Percentiles rank a stretch among this genome's conserved stretches.
These are phyloP conservation scores for Lepiota brunneoincarnata DNA, from an alignment of 768 basidiomycete species.

Conservation along the genomic window DNA sequence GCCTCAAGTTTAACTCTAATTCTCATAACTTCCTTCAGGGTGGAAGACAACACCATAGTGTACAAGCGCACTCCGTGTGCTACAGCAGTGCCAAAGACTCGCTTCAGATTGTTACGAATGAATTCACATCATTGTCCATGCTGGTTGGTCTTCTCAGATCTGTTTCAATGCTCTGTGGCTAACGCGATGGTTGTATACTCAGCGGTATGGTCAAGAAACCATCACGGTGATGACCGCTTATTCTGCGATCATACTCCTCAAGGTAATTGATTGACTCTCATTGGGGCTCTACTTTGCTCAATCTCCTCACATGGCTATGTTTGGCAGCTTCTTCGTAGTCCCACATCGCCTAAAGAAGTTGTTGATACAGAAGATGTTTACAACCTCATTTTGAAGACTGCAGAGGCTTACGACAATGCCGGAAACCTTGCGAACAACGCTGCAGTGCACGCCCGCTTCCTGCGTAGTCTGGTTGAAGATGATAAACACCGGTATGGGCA, in stretches of 20 bases:
- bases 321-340: constrained; percentile 64
- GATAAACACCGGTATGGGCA: constrained; percentile 58
- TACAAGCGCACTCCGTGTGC: constrained; percentile 69
- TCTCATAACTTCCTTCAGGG: constrained; percentile 33
- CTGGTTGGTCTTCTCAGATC: constrained; percentile 44
- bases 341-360: constrained; percentile 54
- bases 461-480: constrained; percentile 63
- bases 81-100: constrained; percentile 72
- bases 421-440: constrained; percentile 62
- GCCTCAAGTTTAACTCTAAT: not conserved
- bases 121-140: constrained; percentile 72
- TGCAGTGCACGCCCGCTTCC: constrained; percentile 78
- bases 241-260: constrained; percentile 76
- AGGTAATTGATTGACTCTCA: constrained; percentile 37
- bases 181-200: constrained; percentile 13
- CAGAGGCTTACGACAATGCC: constrained; percentile 76
- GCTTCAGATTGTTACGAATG: constrained; percentile 67
- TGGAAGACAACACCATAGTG: constrained; percentile 56
- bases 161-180: constrained; percentile 7
- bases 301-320: constrained; percentile 6
- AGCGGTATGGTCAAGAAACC: constrained; percentile 86
- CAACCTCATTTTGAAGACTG: constrained; percentile 60
- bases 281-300: not conserved
- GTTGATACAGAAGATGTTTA: constrained; percentile 66
- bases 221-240: constrained; percentile 87